Conservation (phyloP, 1,139 yeast species). For the Petasospora rhodanensis region DNA sequence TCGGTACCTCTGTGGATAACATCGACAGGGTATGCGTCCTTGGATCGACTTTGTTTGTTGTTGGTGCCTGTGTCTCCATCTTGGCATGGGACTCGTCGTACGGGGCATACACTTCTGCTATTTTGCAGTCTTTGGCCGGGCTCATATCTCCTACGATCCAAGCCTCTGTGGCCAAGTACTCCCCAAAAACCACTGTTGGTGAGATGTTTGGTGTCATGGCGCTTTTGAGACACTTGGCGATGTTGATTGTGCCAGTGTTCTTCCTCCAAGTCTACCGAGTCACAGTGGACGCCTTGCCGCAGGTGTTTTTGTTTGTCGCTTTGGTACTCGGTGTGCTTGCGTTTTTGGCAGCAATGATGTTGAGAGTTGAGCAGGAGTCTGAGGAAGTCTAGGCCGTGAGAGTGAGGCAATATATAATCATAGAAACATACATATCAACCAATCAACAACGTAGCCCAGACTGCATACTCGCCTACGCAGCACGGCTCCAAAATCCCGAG, state of each 20-base stretch:
- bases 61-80: constrained; percentile 27
- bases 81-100: constrained; percentile 18
- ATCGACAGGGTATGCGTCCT: constrained; percentile 34
- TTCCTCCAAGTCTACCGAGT: constrained; percentile 38
- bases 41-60: constrained; percentile 27
- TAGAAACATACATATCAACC: too few relatives aligned
- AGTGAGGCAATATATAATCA: too few relatives aligned
- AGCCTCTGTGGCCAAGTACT: constrained; percentile 43
- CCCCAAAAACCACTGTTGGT: constrained; percentile 42
- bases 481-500: too few relatives aligned
- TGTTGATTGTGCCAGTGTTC: constrained; percentile 37
- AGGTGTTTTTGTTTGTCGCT: constrained; percentile 26
- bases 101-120: constrained; percentile 15
- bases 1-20: too few relatives aligned
- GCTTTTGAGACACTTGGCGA: constrained; percentile 37
- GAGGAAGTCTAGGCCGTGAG: too few relatives aligned
- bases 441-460: too few relatives aligned
- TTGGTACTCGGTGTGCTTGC: neutral
- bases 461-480: too few relatives aligned
- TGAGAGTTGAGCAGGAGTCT: too few relatives aligned
- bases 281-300: constrained; percentile 31
- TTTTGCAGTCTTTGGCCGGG: constrained; percentile 37
- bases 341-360: too few relatives aligned
- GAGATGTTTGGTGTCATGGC: constrained; percentile 53
- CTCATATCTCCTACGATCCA: constrained; percentile 41